phyloP scores from a whole-genome alignment of 306 rosid species.

The Casuarina equisetifolia region DNA sequence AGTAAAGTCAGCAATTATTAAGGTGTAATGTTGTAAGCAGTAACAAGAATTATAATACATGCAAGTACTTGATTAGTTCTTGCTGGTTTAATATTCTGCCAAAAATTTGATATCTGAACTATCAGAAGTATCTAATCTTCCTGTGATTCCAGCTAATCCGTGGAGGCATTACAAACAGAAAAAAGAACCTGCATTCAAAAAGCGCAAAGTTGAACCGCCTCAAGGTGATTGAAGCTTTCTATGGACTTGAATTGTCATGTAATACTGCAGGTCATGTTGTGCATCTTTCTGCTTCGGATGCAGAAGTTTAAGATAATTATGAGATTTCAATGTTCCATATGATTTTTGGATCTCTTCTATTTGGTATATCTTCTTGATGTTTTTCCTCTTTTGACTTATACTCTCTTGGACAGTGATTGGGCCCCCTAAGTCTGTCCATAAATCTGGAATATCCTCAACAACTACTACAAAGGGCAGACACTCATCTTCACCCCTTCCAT shows the following conservation, averaged over 20 bases:
- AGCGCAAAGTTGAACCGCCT: slow-evolving; percentile 69
- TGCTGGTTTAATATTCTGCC: slow-evolving; percentile 29
- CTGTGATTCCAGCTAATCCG: slow-evolving; percentile 58
- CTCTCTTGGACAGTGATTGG: slow-evolving; percentile 43
- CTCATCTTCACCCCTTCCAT: slow-evolving; percentile 69
- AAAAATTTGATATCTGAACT: slow-evolving; percentile 8
- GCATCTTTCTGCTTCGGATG: not conserved
- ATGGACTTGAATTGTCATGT: slow-evolving; percentile 2
- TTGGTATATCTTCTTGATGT: slow-evolving; percentile 12
- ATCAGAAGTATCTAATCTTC: slow-evolving; percentile 32
- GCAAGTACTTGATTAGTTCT: slow-evolving; percentile 18
- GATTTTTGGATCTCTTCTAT: slow-evolving; percentile 7
- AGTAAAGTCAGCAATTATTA: not conserved
- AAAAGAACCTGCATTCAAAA: slow-evolving; percentile 78
- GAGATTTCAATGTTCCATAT: not conserved
- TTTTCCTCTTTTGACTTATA: slow-evolving; percentile 17
- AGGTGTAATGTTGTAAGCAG: not conserved
- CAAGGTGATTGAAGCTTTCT: slow-evolving; percentile 58
- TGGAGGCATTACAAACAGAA: slow-evolving; percentile 69
- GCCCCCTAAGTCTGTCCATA: slow-evolving; percentile 58
- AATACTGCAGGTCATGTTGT: not conserved
- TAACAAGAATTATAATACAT: not conserved
- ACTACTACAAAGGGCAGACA: slow-evolving; percentile 58
- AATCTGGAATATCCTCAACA: slow-evolving; percentile 55
- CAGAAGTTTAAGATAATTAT: slow-evolving; percentile 14